Percentiles rank a stretch among this genome's conserved stretches.
Conservation (phyloP, 2,329 filamentous ascomycete genomes). For the Colletotrichum chrysophilum region DNA sequence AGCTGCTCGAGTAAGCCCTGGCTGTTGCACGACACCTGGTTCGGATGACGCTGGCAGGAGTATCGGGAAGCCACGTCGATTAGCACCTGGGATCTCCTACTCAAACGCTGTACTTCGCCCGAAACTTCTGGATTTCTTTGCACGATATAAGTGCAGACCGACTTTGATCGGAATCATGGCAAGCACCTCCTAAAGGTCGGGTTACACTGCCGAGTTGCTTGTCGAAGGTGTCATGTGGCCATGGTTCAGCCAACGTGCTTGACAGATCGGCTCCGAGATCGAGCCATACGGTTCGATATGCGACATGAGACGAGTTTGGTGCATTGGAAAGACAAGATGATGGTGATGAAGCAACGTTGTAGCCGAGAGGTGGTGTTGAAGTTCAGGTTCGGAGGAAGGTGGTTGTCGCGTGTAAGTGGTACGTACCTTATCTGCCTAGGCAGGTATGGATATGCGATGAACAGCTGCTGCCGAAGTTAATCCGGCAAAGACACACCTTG, state of each 20-base stretch:
- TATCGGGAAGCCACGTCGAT: neutral
- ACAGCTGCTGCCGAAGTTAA: neutral
- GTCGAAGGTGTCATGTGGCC: neutral
- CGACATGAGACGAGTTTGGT: neutral
- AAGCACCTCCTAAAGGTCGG: neutral
- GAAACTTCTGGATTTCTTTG: neutral
- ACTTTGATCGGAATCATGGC: neutral
- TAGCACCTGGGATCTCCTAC: neutral
- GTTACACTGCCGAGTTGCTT: neutral
- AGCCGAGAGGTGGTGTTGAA: neutral
- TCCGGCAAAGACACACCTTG: neutral
- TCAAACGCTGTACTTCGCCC: neutral
- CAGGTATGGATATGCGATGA: neutral
- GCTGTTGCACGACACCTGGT: neutral
- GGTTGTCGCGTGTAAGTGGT: neutral
- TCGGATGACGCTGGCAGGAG: neutral
- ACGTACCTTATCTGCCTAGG: neutral
- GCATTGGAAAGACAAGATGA: neutral
- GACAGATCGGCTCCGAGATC: neutral
- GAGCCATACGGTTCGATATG: neutral
- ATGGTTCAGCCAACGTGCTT: neutral
- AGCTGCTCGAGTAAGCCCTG: neutral
- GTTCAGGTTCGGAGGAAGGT: neutral
- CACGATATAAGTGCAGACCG: neutral
- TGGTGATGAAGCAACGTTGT: neutral